phyloP scores from a whole-genome alignment of 73 alveolate species.

The Tetrahymena thermophila region DNA sequence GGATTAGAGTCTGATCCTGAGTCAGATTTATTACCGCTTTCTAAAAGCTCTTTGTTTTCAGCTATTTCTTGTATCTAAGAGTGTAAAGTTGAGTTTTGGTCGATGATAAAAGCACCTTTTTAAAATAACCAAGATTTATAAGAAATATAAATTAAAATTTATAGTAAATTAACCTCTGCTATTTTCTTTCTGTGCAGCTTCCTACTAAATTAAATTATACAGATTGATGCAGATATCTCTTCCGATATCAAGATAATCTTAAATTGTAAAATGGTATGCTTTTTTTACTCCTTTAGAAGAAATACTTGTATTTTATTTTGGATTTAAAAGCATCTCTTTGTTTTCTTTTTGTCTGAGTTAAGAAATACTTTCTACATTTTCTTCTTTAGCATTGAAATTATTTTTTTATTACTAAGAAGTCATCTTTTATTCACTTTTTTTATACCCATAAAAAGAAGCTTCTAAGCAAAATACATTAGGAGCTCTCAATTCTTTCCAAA shows the following conservation, averaged over 20 bases:
- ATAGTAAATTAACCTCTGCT: neutral
- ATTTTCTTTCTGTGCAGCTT: conserved; percentile 4
- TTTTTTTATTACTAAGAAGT: neutral
- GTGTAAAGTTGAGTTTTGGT: conserved; percentile 1
- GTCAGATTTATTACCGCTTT: conserved; percentile 27
- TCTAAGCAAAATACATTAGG: conserved; percentile 29
- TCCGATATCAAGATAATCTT: conserved; percentile 33
- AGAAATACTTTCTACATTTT: neutral
- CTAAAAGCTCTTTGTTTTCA: conserved; percentile 15
- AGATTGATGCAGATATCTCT: conserved; percentile 3
- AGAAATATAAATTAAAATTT: neutral
- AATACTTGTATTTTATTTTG: neutral
- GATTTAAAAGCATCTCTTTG: neutral
- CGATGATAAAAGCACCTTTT: neutral
- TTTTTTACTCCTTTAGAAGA: neutral
- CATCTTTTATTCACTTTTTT: neutral
- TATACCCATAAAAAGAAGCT: conserved; percentile 20
- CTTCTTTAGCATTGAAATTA: neutral
- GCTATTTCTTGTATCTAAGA: neutral
- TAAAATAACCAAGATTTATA: neutral
- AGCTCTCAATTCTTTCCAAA: conserved; percentile 58
- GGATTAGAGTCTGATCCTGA: conserved; percentile 37
- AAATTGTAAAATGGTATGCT: conserved; percentile 7
- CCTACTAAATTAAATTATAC: conserved; percentile 9
- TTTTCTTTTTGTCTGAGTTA: neutral